Evolutionary conservation across 2,329 filamentous ascomycete genomes (phyloP).

Genomic region (Scedosporium apiospermum): DNA sequence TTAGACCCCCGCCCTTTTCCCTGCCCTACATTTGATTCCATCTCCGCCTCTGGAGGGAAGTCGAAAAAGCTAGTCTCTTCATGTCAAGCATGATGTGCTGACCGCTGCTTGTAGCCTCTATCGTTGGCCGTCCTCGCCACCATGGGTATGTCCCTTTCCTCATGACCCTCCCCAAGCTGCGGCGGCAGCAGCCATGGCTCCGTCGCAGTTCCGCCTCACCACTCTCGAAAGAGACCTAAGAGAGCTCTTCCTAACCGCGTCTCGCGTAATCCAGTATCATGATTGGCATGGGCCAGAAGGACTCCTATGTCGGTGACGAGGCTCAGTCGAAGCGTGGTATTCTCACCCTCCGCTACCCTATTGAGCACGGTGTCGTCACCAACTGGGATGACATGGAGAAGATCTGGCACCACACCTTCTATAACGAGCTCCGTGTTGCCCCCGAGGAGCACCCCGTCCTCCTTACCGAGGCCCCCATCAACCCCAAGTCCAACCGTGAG

Average conservation of each 20-base stretch:
- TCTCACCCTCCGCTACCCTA: conserved; percentile 97
- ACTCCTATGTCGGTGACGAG: conserved; percentile 99
- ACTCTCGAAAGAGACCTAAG: background rate
- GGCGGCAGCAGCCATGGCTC: background rate
- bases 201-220: background rate
- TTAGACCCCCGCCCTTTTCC: conserved; percentile 27
- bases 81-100: conserved; percentile 18
- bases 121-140: conserved; percentile 98
- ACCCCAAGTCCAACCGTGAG: conserved; percentile 99
- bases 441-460: conserved; percentile 99
- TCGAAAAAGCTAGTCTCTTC: background rate
- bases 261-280: conserved; percentile 68
- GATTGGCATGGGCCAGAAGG: conserved; percentile 99
- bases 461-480: conserved; percentile 98
- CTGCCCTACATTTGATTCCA: conserved; percentile 15
- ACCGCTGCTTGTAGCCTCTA: conserved; percentile 62
- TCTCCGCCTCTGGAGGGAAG: conserved; percentile 6
- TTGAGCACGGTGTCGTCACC: conserved; percentile 99
- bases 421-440: conserved; percentile 99
- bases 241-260: conserved; percentile 2
- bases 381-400: conserved; percentile 99
- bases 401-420: conserved; percentile 99
- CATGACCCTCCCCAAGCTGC: background rate
- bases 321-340: conserved; percentile 99
- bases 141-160: conserved; percentile 74